Conservation (phyloP, 2,329 filamentous ascomycete genomes). For the Monascus ruber region DNA sequence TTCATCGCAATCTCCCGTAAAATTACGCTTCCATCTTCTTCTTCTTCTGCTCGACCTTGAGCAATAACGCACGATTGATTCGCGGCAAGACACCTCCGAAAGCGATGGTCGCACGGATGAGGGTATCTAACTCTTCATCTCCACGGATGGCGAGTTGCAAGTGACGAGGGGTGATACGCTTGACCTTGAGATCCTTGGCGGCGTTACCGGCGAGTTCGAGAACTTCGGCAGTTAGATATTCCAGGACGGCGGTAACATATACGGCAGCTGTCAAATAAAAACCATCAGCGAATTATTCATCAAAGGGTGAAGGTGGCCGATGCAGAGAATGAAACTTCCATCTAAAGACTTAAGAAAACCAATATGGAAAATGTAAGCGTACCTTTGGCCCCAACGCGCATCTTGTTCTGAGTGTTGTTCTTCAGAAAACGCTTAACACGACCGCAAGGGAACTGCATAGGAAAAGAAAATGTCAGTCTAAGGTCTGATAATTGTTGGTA, state of each 20-base stretch:
- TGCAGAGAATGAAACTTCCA: no score
- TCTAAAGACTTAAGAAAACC: background rate
- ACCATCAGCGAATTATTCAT: no score
- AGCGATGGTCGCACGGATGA: constrained; percentile 95
- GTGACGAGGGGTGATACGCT: constrained; percentile 97
- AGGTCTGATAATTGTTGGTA: no score
- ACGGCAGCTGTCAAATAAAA: constrained; percentile 56
- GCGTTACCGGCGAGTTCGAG: constrained; percentile 97
- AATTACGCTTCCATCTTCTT: constrained; percentile 45
- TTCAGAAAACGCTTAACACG: constrained; percentile 99
- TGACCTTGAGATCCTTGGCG: constrained; percentile 98
- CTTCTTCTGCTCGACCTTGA: constrained; percentile 98
- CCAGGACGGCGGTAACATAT: constrained; percentile 94
- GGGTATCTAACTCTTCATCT: constrained; percentile 93
- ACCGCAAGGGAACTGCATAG: constrained; percentile 81
- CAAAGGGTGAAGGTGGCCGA: no score
- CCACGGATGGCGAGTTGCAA: constrained; percentile 95
- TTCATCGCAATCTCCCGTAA: constrained; percentile 12
- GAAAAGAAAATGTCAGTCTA: constrained; percentile 1
- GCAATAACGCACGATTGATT: constrained; percentile 92
- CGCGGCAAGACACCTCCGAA: constrained; percentile 97
- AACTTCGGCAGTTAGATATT: constrained; percentile 96
- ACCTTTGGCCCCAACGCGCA: constrained; percentile 93
- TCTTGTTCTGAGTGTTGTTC: constrained; percentile 98
- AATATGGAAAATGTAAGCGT: constrained; percentile 7